Percentiles rank a stretch among this genome's conserved stretches.
These are phyloP conservation scores for Colletotrichum sp. DNA, from an alignment of 2,329 filamentous ascomycete genomes.

Conservation along the genomic window DNA sequence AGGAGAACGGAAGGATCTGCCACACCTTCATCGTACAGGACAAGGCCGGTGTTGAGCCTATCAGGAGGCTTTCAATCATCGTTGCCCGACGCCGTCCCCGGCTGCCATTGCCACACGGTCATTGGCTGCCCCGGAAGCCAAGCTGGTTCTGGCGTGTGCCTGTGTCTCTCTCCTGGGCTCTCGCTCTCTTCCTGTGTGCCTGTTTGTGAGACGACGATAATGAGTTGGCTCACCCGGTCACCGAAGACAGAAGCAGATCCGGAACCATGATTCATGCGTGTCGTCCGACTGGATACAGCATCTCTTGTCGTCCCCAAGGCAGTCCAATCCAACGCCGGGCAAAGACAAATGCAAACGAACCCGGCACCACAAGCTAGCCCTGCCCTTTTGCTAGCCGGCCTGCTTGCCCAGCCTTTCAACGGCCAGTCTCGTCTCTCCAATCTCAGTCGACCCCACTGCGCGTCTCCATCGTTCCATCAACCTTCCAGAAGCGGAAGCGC, in stretches of 20 bases:
- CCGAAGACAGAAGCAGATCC: neutral
- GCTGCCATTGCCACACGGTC: neutral
- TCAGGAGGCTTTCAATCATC: neutral
- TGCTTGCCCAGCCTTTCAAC: neutral
- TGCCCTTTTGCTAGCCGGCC: slow-evolving; percentile 4
- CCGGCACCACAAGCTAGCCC: neutral
- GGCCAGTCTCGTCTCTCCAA: slow-evolving; percentile 12
- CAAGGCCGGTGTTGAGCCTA: slow-evolving; percentile 10
- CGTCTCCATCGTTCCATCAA: slow-evolving; percentile 25
- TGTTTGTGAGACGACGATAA: neutral
- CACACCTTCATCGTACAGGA: neutral
- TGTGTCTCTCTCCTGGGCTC: neutral
- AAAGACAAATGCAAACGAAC: neutral
- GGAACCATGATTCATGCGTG: slow-evolving; percentile 12
- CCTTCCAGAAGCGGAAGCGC: slow-evolving; percentile 30
- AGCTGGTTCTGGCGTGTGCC: neutral
- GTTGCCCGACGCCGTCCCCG: neutral
- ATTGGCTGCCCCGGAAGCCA: neutral
- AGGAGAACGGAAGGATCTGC: slow-evolving; percentile 10
- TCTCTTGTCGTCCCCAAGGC: neutral
- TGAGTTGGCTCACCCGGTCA: neutral
- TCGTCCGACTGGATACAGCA: neutral
- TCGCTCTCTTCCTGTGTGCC: neutral
- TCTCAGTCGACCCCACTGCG: slow-evolving; percentile 6
- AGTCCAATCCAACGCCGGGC: neutral